These are phyloP conservation scores for Fusarium graminum DNA, from an alignment of 2,329 filamentous ascomycete species.

Conservation along the genomic window DNA sequence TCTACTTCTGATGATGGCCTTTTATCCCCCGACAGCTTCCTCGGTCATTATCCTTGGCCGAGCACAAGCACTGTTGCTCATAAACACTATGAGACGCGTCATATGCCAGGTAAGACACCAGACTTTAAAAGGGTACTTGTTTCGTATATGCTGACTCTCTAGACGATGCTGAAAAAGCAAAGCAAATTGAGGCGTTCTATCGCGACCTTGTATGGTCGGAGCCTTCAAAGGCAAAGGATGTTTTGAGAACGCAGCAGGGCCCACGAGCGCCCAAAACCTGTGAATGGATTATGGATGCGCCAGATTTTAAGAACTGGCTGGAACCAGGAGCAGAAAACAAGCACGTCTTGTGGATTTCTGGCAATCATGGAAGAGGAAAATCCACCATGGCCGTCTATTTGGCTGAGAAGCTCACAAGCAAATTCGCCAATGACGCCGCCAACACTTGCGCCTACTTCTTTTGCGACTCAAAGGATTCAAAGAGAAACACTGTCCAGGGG, in stretches of 20 bases:
- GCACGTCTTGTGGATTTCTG: constrained; percentile 25
- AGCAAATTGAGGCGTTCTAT: constrained; percentile 30
- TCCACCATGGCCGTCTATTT: constrained; percentile 28
- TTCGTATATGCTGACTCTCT: constrained; percentile 9
- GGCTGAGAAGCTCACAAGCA: constrained; percentile 22
- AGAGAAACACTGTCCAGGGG: constrained; percentile 29
- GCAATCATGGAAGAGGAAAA: constrained; percentile 25
- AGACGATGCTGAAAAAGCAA: constrained; percentile 22
- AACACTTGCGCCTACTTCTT: constrained; percentile 35
- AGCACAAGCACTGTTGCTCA: constrained; percentile 33
- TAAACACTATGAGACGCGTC: constrained; percentile 25
- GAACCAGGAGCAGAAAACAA: constrained; percentile 15
- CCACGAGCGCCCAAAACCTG: constrained; percentile 24
- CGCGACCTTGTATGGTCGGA: constrained; percentile 31
- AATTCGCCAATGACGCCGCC: constrained; percentile 17
- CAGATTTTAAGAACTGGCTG: constrained; percentile 21
- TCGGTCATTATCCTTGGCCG: constrained; percentile 35
- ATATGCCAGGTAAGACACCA: constrained; percentile 22
- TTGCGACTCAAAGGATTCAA: constrained; percentile 21
- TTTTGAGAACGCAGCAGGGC: constrained; percentile 27
- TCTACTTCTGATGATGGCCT: constrained; percentile 28
- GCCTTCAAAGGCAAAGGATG: constrained; percentile 27
- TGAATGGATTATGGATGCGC: constrained; percentile 30
- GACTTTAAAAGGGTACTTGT: too few relatives aligned
- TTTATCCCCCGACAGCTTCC: constrained; percentile 31